These are phyloP conservation scores for Stylosanthes scabra DNA, from an alignment of 331 rosid genomes.

Conservation along the genomic window DNA sequence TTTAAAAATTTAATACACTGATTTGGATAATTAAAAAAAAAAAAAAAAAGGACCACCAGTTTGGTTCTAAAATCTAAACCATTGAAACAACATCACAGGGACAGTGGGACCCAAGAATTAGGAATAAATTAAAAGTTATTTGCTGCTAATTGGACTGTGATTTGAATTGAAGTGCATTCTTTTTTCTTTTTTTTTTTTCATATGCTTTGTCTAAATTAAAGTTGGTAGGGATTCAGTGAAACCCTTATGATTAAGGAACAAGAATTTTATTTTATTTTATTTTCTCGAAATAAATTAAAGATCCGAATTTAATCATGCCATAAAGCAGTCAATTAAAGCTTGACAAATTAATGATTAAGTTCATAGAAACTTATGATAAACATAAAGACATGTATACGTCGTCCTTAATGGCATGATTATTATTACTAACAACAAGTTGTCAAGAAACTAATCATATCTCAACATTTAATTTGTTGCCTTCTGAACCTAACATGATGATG, in stretches of 20 bases:
- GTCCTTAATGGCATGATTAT: conserved; percentile 45
- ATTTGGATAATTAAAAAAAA: no score
- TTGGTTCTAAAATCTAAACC: conserved; percentile 47
- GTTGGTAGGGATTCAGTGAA: conserved; percentile 65
- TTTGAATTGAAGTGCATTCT: conserved; percentile 46
- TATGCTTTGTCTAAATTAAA: conserved; percentile 53
- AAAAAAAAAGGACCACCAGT: conserved; percentile 28
- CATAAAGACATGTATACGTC: no score
- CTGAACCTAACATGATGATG: conserved; percentile 41
- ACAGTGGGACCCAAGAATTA: conserved; percentile 50
- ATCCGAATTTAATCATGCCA: conserved; percentile 53
- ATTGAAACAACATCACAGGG: conserved; percentile 35
- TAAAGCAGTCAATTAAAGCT: conserved; percentile 54
- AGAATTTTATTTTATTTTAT: conserved; percentile 59
- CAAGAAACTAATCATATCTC: conserved; percentile 41
- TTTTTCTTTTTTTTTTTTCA: no score
- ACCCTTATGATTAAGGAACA: conserved; percentile 56
- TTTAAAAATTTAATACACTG: no score
- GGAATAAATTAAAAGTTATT: conserved; percentile 35
- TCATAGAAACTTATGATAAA: no score
- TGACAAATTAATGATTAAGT: conserved; percentile 49
- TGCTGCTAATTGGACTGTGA: conserved; percentile 47
- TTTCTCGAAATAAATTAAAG: conserved; percentile 43
- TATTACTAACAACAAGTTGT: conserved; percentile 44
- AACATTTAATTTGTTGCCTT: conserved; percentile 37